Conservation (phyloP, 805 yeast genomes). For the Starmerella kuoi region DNA sequence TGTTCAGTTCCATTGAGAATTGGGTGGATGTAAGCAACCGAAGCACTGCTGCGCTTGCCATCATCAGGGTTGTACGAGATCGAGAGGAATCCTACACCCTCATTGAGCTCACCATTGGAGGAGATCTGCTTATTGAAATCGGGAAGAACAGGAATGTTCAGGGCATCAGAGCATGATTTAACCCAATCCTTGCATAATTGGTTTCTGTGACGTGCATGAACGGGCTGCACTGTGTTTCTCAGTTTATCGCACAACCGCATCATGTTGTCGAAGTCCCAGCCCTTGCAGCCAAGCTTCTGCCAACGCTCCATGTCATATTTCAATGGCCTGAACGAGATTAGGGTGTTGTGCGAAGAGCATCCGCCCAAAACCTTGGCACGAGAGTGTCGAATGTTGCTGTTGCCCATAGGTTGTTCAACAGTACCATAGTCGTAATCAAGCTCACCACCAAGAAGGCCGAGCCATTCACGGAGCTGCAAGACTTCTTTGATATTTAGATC, state of each 20-base stretch:
- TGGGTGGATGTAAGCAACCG: conserved; percentile 25
- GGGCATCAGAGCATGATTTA: conserved; percentile 7
- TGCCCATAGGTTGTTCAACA: conserved; percentile 19
- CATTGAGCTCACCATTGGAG: conserved; percentile 5
- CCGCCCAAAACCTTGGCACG: conserved; percentile 30
- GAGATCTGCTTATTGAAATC: conserved; percentile 11
- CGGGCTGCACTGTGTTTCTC: conserved; percentile 16
- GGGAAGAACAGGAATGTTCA: conserved; percentile 8
- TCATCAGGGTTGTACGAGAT: conserved; percentile 17
- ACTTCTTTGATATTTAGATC: conserved; percentile 9
- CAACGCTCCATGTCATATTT: conserved; percentile 27
- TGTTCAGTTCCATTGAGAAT: conserved; percentile 13
- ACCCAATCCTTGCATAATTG: conserved; percentile 16
- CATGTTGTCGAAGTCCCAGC: conserved; percentile 27
- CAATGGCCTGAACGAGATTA: conserved; percentile 27
- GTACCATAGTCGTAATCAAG: conserved; percentile 29
- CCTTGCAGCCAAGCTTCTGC: conserved; percentile 26
- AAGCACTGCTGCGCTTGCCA: conserved; percentile 24
- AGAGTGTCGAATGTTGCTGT: conserved; percentile 21
- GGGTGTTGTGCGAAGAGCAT: conserved; percentile 28
- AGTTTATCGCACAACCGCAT: conserved; percentile 15
- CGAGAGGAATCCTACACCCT: conserved; percentile 10
- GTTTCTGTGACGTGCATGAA: conserved; percentile 15
- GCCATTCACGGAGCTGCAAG: conserved; percentile 14
- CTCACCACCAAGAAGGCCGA: conserved; percentile 24